phyloP scores from a whole-genome alignment of 208 protist genomes.

The Wallacemonas sp. region DNA sequence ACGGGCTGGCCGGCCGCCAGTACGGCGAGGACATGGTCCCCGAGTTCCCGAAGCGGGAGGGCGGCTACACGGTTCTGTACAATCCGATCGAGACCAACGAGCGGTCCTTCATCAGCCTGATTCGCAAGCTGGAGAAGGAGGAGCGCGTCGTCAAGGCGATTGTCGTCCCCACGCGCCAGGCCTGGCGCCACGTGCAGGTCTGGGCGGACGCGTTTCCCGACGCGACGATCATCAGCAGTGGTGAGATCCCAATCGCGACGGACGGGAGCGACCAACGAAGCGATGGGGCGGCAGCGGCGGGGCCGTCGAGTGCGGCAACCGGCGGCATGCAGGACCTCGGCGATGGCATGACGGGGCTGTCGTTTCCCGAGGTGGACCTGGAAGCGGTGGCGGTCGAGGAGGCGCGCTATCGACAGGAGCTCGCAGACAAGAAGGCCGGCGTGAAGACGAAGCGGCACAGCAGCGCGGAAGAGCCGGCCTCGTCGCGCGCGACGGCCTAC shows the following conservation, averaged over 20 bases:
- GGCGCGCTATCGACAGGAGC: neutral
- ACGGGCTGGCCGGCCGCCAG: neutral
- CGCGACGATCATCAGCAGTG: slow-evolving; percentile 59
- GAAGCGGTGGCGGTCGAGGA: slow-evolving; percentile 33
- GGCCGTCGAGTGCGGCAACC: neutral
- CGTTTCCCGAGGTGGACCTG: slow-evolving; percentile 72
- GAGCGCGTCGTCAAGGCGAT: slow-evolving; percentile 72
- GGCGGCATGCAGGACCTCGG: slow-evolving; percentile 68
- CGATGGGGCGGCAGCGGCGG: neutral
- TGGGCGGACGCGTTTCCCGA: slow-evolving; percentile 86
- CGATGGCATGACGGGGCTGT: slow-evolving; percentile 60
- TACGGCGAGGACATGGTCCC: slow-evolving; percentile 15
- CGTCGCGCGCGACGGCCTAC: neutral
- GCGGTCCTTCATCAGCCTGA: slow-evolving; percentile 49
- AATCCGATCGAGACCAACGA: slow-evolving; percentile 80
- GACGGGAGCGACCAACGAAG: neutral
- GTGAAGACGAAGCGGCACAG: neutral
- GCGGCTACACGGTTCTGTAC: slow-evolving; percentile 82
- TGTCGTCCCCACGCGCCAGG: slow-evolving; percentile 73
- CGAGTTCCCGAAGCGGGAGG: slow-evolving; percentile 34
- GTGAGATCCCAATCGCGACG: slow-evolving; percentile 15
- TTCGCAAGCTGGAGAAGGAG: slow-evolving; percentile 61
- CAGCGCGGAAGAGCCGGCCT: neutral
- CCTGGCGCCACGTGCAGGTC: slow-evolving; percentile 60
- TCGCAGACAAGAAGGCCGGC: neutral